Evolutionary conservation across 1,139 yeast species (phyloP), one percentile per base, ranked within the genome.

Genomic region (Blastobotrys illinoisensis): DNA sequence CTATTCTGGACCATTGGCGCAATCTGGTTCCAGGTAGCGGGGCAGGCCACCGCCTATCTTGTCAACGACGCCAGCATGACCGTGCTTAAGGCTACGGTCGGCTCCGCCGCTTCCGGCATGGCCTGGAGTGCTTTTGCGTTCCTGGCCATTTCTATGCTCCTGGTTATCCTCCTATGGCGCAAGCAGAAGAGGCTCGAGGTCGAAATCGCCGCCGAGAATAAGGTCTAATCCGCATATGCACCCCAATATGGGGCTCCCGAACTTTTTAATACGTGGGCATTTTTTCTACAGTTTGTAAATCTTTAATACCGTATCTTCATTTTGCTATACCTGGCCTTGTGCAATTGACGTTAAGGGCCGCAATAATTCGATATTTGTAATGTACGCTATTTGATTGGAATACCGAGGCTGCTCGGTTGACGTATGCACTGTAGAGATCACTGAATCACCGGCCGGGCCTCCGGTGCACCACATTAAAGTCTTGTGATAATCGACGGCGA

Each of bases 1-100:
- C 61, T 84, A 9, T 54, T 83, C 2, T 84, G 89, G 87, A 87
- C 88, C 0, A 69, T 84, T 48, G 89, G 89, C 0, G 77, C 88
- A 1, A 82, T 85, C 79, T 78, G 88, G 74, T 79, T 79, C 51
- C 84, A 83, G 60, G 83, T 84, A 49, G 87, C 87, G 0, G 75
- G 77, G 0, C 72, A 71, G 46, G 73, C 86, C 0, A 76, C 80
- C 2, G 62, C 67, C 2, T 63, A 67, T 5, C 64, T 83, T 50
- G 76, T 82, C 1, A 74, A 76, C 1, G 69, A 73, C 0, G 76
- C 88, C 2, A 82, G 88, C 40, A 74, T 82, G 76, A 68, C 75
- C 0, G 73, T 81, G 3, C 65, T 85, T 0, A 53, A 63, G 5
- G 81, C 79, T 0, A 62, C 66, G 5, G 64, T 67, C 4, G 93